A percentile compares a stretch with the other conserved stretches of the same genome.
These are phyloP conservation scores for Poterioochromonas sp. DNA, from an alignment of 352 stramenopile genomes.

Conservation along the genomic window DNA sequence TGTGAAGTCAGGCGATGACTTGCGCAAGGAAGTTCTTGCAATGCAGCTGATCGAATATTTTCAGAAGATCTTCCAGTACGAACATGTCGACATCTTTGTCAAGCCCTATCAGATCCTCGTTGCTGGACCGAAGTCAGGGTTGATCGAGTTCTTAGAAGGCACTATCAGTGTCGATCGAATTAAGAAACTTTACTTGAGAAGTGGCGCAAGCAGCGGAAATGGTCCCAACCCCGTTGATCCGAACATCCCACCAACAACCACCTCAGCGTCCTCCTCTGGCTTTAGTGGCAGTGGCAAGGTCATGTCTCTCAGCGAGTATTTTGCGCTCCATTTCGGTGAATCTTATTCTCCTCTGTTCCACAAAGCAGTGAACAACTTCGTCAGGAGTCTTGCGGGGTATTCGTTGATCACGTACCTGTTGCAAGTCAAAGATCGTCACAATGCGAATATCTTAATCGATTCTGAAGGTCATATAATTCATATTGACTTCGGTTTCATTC, in stretches of 20 bases:
- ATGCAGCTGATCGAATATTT: conserved; percentile 50
- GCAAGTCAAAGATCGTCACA: conserved; percentile 90
- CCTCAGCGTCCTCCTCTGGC: too few relatives aligned
- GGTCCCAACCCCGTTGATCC: too few relatives aligned
- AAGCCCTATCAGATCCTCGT: conserved; percentile 78
- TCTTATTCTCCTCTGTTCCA: conserved; percentile 53
- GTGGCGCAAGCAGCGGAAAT: too few relatives aligned
- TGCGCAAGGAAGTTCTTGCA: conserved; percentile 59
- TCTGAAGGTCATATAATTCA: conserved; percentile 89
- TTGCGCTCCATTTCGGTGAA: conserved; percentile 60
- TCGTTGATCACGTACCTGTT: conserved; percentile 82
- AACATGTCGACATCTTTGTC: conserved; percentile 71
- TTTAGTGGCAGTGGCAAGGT: neutral
- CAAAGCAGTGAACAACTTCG: conserved; percentile 84
- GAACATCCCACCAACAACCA: too few relatives aligned
- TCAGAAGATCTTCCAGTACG: conserved; percentile 42
- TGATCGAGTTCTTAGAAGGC: conserved; percentile 81
- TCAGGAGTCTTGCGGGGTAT: conserved; percentile 88
- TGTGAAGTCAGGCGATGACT: conserved; percentile 63
- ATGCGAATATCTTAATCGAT: conserved; percentile 93
- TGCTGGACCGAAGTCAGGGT: conserved; percentile 66
- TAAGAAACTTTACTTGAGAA: conserved; percentile 76
- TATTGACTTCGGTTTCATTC: conserved; percentile 94
- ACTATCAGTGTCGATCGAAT: conserved; percentile 73
- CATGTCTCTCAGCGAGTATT: conserved; percentile 60